Conservation (phyloP, 1,139 yeast species). For the Geotrichum carabidarum region DNA sequence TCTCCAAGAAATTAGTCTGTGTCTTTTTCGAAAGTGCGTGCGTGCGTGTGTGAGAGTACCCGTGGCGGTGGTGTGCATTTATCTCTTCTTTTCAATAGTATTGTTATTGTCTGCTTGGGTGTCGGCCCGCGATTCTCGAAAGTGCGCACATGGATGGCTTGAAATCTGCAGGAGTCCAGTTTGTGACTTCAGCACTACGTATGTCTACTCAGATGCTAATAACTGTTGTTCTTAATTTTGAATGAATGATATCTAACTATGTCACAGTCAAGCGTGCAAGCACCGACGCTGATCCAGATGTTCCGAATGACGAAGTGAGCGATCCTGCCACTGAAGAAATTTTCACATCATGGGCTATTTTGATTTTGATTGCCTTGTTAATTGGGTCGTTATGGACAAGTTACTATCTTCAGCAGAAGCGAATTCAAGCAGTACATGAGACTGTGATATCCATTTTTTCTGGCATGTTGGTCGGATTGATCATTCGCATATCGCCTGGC, state of each 20-base stretch:
- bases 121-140: no score
- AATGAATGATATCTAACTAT: neutral
- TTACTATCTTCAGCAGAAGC: conserved; percentile 81
- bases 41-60: no score
- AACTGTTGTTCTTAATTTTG: neutral
- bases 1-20: no score
- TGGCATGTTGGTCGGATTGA: conserved; percentile 91
- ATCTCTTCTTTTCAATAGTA: no score
- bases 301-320: conserved; percentile 55
- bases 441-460: conserved; percentile 92
- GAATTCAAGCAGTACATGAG: conserved; percentile 91
- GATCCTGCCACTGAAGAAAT: conserved; percentile 95
- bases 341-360: conserved; percentile 93
- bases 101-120: no score
- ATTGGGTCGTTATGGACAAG: conserved; percentile 92
- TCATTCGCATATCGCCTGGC: conserved; percentile 87
- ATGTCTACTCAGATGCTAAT: neutral
- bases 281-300: conserved; percentile 39
- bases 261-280: conserved; percentile 30
- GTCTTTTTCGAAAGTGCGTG: no score
- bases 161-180: neutral
- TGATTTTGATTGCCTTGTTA: conserved; percentile 70
- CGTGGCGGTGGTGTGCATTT: no score
- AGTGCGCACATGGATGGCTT: neutral
- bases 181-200: neutral